Conservation (phyloP, 345 rosid species). For the Melastoma malabathricum region DNA sequence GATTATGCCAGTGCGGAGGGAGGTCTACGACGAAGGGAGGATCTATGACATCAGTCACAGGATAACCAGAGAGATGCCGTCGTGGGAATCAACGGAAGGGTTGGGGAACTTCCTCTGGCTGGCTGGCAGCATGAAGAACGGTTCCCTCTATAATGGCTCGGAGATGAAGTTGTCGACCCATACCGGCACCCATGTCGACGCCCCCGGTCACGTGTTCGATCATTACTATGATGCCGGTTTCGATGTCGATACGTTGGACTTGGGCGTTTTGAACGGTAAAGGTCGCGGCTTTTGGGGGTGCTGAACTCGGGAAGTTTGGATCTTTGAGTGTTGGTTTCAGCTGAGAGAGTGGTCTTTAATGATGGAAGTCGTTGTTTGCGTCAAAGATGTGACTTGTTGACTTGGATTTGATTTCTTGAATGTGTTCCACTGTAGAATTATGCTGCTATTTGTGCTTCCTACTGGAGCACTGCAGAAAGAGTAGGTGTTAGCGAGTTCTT, state of each 20-base stretch:
- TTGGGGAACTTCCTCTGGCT: conserved; percentile 27
- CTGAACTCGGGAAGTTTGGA: no score
- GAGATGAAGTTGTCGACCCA: conserved; percentile 26
- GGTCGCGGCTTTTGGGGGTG: background rate
- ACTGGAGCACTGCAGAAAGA: no score
- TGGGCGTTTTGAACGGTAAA: conserved; percentile 16
- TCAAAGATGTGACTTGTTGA: no score
- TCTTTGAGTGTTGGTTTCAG: no score
- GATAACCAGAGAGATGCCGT: conserved; percentile 18
- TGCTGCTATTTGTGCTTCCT: no score
- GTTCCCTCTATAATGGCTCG: conserved; percentile 17
- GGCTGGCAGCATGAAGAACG: conserved; percentile 31
- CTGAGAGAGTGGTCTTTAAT: no score
- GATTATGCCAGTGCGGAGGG: conserved; percentile 12
- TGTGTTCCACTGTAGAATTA: no score
- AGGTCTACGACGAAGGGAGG: conserved; percentile 19
- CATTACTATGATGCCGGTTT: conserved; percentile 32
- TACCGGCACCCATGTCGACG: conserved; percentile 43
- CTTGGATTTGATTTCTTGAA: no score
- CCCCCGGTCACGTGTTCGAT: conserved; percentile 37
- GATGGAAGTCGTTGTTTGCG: no score
- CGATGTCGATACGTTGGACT: conserved; percentile 31
- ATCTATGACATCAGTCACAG: conserved; percentile 37
- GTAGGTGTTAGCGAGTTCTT: no score
- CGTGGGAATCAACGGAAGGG: conserved; percentile 20